Conservation (phyloP, 2,329 filamentous ascomycete genomes). For the Fusarium torreyae region DNA sequence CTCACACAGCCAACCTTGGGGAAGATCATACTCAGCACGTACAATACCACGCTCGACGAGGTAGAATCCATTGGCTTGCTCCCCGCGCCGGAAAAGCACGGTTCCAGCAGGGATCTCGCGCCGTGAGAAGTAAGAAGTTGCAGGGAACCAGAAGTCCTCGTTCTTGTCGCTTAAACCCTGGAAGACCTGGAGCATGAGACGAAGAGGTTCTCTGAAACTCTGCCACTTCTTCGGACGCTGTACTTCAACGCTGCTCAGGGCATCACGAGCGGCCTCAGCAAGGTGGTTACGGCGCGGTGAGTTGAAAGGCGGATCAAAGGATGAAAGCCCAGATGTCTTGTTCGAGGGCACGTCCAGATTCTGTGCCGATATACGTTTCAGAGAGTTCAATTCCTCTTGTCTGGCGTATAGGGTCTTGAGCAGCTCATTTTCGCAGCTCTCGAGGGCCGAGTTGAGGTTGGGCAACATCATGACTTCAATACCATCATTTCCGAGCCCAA, state of each 20-base stretch:
- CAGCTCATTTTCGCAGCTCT: slow-evolving; percentile 95
- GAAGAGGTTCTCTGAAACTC: slow-evolving; percentile 89
- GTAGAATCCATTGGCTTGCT: slow-evolving; percentile 87
- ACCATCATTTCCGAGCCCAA: slow-evolving; percentile 82
- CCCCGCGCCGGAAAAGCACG: slow-evolving; percentile 83
- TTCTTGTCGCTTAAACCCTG: slow-evolving; percentile 87
- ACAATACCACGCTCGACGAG: slow-evolving; percentile 91
- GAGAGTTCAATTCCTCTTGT: slow-evolving; percentile 71
- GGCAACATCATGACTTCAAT: slow-evolving; percentile 86
- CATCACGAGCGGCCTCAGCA: slow-evolving; percentile 82
- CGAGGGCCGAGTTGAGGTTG: slow-evolving; percentile 91
- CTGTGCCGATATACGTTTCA: slow-evolving; percentile 59
- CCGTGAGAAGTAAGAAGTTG: slow-evolving; percentile 80
- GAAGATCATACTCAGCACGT: slow-evolving; percentile 89
- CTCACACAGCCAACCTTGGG: slow-evolving; percentile 90
- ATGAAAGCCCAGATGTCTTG: slow-evolving; percentile 53
- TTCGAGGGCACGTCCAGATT: slow-evolving; percentile 65
- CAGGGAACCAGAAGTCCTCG: slow-evolving; percentile 95
- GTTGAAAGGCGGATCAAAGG: slow-evolving; percentile 68
- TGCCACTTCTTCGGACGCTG: slow-evolving; percentile 79
- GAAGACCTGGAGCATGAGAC: slow-evolving; percentile 95
- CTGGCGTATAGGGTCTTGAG: slow-evolving; percentile 84
- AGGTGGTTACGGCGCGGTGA: slow-evolving; percentile 87
- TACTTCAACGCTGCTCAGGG: slow-evolving; percentile 77
- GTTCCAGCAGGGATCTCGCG: slow-evolving; percentile 78